Evolutionary conservation across 352 stramenopile species (phyloP), one percentile per base, ranked within the genome.

Genomic region (Phytophthora pluvialis): DNA sequence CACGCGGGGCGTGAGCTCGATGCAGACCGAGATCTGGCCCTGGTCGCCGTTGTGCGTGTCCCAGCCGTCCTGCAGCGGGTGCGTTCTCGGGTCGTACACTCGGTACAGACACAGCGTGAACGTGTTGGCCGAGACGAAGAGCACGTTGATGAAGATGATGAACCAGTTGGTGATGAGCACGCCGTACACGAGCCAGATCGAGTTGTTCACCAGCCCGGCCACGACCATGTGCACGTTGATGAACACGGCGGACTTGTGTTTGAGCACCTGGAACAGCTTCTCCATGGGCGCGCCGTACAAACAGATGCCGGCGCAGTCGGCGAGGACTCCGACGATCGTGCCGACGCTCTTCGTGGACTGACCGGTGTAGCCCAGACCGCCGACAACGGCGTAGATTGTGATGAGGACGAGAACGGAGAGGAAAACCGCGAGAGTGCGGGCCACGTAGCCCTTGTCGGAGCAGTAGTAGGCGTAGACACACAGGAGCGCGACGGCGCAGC

Each of bases 171-270:
- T 51, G 46, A 71, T 66, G 35, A 78, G 61, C 12, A 72, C 15
- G 8, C 70, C 67, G 46, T 78, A 78, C 39, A 61, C 48, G 15
- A 75, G 60, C 66, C 70, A 89, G 2, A 81, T 60, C 4, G 29
- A 59, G 56, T 81, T 85, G 68, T 83, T 89, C 44, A 76, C 54
- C 1, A 72, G 60, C 26, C 72, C 74, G 26, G 75, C 72, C 38
- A 80, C 39, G 12, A 84, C 72, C 66, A 89, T 78, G 47, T 80
- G 64, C 45, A 89, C 74, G 33, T 80, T 78, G 47, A 89, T 75
- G 68, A 82, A 87, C 13, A 75, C 65, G 16, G 58, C 78, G 13
- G 66, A 84, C 47, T 76, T 75, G 60, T 75, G 48, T 40, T 71
- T 71, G 33, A 81, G 61, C 29, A 83, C 75, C 18, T 74, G 72